These are phyloP conservation scores for Pyrus communis DNA, from an alignment of 306 rosid genomes.

Conservation along the genomic window DNA sequence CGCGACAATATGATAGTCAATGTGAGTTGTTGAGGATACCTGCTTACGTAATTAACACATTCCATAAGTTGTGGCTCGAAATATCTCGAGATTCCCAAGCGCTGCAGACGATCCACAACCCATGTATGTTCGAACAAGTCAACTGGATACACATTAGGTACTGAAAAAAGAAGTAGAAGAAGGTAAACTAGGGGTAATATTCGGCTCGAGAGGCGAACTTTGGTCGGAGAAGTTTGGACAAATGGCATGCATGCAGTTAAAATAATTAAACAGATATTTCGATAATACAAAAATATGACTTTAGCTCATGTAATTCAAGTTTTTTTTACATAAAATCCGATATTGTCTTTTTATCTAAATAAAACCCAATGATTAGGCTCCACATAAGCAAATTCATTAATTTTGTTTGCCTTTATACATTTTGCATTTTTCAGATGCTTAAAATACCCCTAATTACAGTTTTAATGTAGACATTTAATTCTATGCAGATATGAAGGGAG, in stretches of 20 bases:
- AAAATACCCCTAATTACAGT: no score
- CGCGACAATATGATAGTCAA: neutral
- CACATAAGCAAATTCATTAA: no score
- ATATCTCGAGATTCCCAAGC: slow-evolving; percentile 69
- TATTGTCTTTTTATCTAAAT: no score
- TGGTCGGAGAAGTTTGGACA: neutral
- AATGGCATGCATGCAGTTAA: neutral
- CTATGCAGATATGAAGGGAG: no score
- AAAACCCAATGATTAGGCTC: no score
- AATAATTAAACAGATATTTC: neutral
- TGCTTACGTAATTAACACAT: slow-evolving; percentile 48
- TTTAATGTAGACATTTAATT: no score
- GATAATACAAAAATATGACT: no score
- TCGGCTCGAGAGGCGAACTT: neutral
- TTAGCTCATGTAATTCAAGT: no score
- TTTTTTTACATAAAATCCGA: no score
- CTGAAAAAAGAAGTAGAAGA: slow-evolving; percentile 17
- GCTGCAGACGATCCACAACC: slow-evolving; percentile 73
- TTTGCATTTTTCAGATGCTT: no score
- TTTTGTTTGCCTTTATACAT: no score
- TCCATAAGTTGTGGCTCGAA: slow-evolving; percentile 55
- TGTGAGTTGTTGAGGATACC: slow-evolving; percentile 20
- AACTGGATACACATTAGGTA: slow-evolving; percentile 79
- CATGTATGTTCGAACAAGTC: slow-evolving; percentile 85
- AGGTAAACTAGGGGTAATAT: neutral